A percentile compares a stretch with the other conserved stretches of the same genome.
phyloP scores from a whole-genome alignment of 768 basidiomycete genomes.

The Hemileccinum impolitum region DNA sequence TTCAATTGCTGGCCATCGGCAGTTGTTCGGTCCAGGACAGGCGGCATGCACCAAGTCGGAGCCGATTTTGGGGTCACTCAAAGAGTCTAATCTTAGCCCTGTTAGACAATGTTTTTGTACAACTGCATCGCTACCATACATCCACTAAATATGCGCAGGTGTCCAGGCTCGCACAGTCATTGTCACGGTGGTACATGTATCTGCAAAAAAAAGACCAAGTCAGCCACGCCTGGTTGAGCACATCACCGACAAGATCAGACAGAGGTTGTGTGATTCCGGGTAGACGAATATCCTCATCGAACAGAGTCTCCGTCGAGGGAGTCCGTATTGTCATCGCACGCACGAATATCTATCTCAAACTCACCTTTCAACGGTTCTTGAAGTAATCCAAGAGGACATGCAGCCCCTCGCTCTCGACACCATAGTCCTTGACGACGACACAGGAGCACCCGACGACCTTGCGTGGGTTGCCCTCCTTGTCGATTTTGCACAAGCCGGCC shows the following conservation, averaged over 20 bases:
- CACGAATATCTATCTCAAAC: constrained; percentile 14
- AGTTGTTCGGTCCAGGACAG: too few relatives aligned
- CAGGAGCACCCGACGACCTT: constrained; percentile 93
- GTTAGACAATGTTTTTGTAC: too few relatives aligned
- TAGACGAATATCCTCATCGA: constrained; percentile 54
- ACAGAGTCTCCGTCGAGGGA: constrained; percentile 82
- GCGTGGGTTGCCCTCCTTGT: constrained; percentile 96
- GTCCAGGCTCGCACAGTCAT: constrained; percentile 10
- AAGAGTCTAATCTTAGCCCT: too few relatives aligned
- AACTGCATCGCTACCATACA: neutral
- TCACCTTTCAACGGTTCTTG: constrained; percentile 75
- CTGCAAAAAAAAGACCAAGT: constrained; percentile 8
- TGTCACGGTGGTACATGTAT: neutral
- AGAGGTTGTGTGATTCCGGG: constrained; percentile 29
- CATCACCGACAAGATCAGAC: constrained; percentile 49
- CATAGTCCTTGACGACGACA: constrained; percentile 98
- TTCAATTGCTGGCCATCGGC: constrained; percentile 4
- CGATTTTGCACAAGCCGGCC: constrained; percentile 99
- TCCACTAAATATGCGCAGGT: neutral
- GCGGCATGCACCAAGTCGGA: neutral
- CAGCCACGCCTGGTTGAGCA: constrained; percentile 6
- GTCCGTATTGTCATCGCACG: constrained; percentile 81
- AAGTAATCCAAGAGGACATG: constrained; percentile 95
- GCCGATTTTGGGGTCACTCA: neutral
- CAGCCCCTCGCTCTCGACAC: constrained; percentile 90